These are phyloP conservation scores for Linum tenue DNA, from an alignment of 345 rosid species.

Conservation along the genomic window DNA sequence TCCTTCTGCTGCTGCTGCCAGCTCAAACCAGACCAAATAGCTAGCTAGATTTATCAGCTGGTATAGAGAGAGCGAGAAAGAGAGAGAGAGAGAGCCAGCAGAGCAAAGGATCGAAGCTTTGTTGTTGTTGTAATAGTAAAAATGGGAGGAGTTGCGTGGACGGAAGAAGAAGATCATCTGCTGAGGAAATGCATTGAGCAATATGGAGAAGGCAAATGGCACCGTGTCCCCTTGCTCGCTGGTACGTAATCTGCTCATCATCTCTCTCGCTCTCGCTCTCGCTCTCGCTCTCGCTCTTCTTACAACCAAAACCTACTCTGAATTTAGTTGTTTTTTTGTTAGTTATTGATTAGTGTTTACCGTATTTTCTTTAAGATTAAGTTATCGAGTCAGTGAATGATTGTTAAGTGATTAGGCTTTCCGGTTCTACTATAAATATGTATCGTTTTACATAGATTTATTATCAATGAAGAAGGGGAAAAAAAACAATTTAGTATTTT, in stretches of 20 bases:
- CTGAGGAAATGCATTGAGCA: conserved; percentile 37
- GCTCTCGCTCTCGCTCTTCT: no score
- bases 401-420: no score
- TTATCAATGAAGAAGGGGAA: no score
- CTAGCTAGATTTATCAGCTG: neutral
- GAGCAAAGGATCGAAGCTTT: neutral
- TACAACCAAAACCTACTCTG: neutral
- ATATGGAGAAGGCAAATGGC: conserved; percentile 45
- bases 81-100: conserved; percentile 5
- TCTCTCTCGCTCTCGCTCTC: neutral
- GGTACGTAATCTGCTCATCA: conserved; percentile 15
- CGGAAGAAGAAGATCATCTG: conserved; percentile 37
- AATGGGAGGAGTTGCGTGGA: conserved; percentile 42
- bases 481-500: no score
- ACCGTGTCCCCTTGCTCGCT: conserved; percentile 29
- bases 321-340: neutral
- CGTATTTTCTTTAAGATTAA: no score
- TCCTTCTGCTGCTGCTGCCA: no score
- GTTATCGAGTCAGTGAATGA: no score
- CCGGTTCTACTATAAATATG: no score
- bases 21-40: neutral
- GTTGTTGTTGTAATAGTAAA: neutral
- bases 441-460: no score
- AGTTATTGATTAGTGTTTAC: no score
- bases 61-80: conserved; percentile 1